Conservation (phyloP, 2,329 filamentous ascomycete species). For the Trichoderma aggressivum region DNA sequence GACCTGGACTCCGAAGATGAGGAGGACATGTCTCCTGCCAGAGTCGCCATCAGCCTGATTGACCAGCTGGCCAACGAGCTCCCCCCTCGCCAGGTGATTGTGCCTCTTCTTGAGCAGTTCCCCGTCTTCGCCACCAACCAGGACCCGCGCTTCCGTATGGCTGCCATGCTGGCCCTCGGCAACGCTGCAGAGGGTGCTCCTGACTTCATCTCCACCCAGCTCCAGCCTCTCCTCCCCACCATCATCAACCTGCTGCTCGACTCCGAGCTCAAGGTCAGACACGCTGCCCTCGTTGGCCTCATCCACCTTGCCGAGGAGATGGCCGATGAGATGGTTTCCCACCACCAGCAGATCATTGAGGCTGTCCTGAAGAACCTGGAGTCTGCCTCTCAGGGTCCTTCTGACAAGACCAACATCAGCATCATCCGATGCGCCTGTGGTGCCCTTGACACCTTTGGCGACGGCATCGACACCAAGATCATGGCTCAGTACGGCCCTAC, state of each 20-base stretch:
- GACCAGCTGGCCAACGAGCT: constrained; percentile 86
- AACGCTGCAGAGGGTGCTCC: constrained; percentile 95
- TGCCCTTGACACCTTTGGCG: constrained; percentile 86
- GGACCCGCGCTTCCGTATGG: constrained; percentile 77
- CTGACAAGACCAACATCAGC: constrained; percentile 72
- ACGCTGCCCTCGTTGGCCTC: constrained; percentile 81
- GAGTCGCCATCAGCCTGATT: constrained; percentile 80
- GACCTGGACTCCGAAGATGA: constrained; percentile 80
- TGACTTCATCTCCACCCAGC: constrained; percentile 93
- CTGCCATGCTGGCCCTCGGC: constrained; percentile 85
- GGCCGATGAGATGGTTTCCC: constrained; percentile 80
- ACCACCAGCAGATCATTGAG: constrained; percentile 81
- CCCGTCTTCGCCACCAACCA: constrained; percentile 73
- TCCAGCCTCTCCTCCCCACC: constrained; percentile 79
- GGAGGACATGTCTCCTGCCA: constrained; percentile 75
- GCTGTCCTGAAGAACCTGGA: constrained; percentile 86
- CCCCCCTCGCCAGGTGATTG: constrained; percentile 89
- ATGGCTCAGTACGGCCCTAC: constrained; percentile 79
- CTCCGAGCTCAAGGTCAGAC: constrained; percentile 76
- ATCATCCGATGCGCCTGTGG: constrained; percentile 89
- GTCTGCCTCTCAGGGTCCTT: constrained; percentile 65
- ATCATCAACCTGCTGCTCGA: constrained; percentile 83
- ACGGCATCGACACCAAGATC: constrained; percentile 74
- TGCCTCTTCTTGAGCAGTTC: constrained; percentile 84
- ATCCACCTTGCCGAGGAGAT: constrained; percentile 91